phyloP scores from a whole-genome alignment of 2,329 filamentous ascomycete species.

The Xenoacremonium recifei region DNA sequence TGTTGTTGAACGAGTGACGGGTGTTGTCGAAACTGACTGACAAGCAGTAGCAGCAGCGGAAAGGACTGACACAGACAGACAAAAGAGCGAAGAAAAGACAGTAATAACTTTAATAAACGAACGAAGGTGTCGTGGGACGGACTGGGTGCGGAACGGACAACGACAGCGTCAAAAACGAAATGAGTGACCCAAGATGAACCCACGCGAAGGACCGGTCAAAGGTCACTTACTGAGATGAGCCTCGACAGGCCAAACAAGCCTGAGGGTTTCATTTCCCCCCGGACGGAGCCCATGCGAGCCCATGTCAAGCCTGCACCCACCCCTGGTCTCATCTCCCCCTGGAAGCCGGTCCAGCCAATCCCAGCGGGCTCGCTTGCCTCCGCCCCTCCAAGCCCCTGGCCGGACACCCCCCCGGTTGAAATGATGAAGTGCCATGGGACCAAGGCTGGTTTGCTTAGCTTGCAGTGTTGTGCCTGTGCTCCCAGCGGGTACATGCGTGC shows the following conservation, averaged over 20 bases:
- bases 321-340: slow-evolving; percentile 21
- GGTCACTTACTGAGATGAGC: neutral
- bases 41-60: neutral
- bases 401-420: slow-evolving; percentile 8
- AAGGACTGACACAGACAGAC: no score
- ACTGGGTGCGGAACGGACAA: neutral
- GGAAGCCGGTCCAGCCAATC: slow-evolving; percentile 20
- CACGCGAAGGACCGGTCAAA: no score
- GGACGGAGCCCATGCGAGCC: no score
- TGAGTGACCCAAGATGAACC: slow-evolving; percentile 1
- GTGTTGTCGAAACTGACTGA: neutral
- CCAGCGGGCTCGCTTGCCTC: slow-evolving; percentile 11
- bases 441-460: no score
- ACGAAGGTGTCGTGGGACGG: neutral
- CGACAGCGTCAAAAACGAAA: neutral
- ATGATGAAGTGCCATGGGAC: slow-evolving; percentile 9
- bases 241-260: no score
- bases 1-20: slow-evolving; percentile 1
- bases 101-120: neutral
- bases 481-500: no score
- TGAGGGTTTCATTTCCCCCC: no score
- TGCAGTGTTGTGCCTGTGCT: no score
- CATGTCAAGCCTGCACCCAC: no score
- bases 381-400: no score
- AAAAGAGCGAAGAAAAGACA: neutral